Conservation (phyloP, 306 rosid species). For the Luffa acutangula region DNA sequence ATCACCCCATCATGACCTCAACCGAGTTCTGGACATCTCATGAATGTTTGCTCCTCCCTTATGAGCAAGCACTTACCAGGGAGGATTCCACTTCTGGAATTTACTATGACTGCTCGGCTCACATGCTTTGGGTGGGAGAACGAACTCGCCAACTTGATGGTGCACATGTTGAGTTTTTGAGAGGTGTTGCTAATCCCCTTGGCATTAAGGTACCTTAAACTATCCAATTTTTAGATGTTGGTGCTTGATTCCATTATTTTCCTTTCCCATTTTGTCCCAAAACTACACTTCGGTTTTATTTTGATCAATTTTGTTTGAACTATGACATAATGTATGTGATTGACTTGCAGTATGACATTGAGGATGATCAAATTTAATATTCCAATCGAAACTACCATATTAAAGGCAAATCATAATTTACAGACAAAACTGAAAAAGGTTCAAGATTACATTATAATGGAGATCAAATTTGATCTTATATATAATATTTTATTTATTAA, state of each 20-base stretch:
- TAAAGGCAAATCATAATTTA: neutral
- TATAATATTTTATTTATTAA: neutral
- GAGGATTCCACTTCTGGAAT: conserved; percentile 35
- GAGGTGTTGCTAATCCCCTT: conserved; percentile 35
- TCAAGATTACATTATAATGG: neutral
- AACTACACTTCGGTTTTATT: neutral
- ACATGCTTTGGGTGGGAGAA: conserved; percentile 41
- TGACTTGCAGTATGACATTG: neutral
- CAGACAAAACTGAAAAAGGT: neutral
- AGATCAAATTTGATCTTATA: neutral
- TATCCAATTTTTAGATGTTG: neutral
- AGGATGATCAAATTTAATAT: neutral
- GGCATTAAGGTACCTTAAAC: conserved; percentile 25
- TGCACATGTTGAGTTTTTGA: conserved; percentile 35
- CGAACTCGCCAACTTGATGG: conserved; percentile 38
- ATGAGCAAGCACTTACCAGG: conserved; percentile 37
- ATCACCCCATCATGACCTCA: conserved; percentile 28
- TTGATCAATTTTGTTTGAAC: neutral
- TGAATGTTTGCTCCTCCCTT: conserved; percentile 37
- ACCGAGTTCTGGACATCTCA: conserved; percentile 42
- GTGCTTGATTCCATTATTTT: neutral
- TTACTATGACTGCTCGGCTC: conserved; percentile 35
- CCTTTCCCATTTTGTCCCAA: neutral
- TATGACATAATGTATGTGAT: neutral
- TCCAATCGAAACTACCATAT: neutral